Base-by-base conservation (phyloP, 108 stramenopile genomes). In the Skeletonema menzelii region DNA sequence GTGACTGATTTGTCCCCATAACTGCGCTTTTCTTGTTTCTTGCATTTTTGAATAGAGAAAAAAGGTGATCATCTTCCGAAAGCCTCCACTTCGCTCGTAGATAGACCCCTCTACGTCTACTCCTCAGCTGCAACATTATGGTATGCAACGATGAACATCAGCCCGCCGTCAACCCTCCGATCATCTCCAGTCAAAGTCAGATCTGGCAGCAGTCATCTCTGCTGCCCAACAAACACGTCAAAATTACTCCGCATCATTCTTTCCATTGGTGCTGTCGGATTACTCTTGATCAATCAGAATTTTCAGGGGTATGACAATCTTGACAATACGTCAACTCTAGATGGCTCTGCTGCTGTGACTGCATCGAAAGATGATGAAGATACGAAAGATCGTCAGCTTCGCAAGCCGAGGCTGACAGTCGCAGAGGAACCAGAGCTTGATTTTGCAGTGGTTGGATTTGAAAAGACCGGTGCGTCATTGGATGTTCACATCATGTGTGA, bases 371-470 rank as follows among this genome's bases (percentile, higher is more conserved):
- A 42, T 42, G 5, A 15, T 42, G 40, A 42, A 5, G 15, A n/a
- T n/a, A 42, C 14, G 1, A 42, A n/a, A 0, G 40, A 42, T 42
- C 40, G 40, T 42, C 40, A 42, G n/a, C 40, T 42, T 15, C 40
- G 40, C 15, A 42, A 15, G 15, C 40, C 15, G 40, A n/a, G n/a
- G 4, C 40, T n/a, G 15, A n/a, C 15, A 42, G 2, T n/a, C 15
- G 40, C 15, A n/a, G 40, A 42, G 40, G 40, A n/a, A 5, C 15
- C 40, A 15, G 15, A 42, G 40, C 40, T 42, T 42, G 40, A 42
- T 42, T 63, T 63, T 55, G 63, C 63, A 22, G 49, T 63, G 47
- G 63, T 55, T 55, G 63, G 63, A 24, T 63, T 63, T 55, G 47
- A 24, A 47, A 63, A 63, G 49, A 63, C 47, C 7, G 40, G 40